Conservation (phyloP, 1,139 yeast species). For the Magnusiomyces suaveolens region DNA sequence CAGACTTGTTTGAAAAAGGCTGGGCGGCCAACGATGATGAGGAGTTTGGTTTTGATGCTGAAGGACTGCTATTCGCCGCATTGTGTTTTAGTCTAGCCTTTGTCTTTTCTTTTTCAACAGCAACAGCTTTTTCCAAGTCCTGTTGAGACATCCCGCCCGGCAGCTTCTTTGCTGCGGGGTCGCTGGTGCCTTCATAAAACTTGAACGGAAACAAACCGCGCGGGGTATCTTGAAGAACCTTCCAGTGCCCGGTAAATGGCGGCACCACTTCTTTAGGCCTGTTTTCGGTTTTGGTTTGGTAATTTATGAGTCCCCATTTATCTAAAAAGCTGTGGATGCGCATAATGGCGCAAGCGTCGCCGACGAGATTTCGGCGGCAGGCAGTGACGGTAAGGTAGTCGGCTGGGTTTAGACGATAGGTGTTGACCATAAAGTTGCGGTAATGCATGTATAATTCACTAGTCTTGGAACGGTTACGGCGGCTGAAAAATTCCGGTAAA, state of each 20-base stretch:
- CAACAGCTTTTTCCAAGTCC: slow-evolving; percentile 44
- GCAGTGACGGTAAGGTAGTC: slow-evolving; percentile 87
- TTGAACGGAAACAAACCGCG: slow-evolving; percentile 88
- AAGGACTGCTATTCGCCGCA: slow-evolving; percentile 14
- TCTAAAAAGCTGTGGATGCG: slow-evolving; percentile 78
- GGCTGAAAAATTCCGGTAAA: slow-evolving; percentile 75
- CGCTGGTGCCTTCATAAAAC: slow-evolving; percentile 31
- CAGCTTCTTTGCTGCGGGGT: slow-evolving; percentile 21
- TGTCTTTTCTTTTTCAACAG: slow-evolving; percentile 40
- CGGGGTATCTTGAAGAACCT: slow-evolving; percentile 79
- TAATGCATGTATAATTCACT: slow-evolving; percentile 59
- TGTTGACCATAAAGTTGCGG: slow-evolving; percentile 76
- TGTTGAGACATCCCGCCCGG: slow-evolving; percentile 44
- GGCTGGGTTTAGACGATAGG: slow-evolving; percentile 75
- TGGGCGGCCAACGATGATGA: background rate
- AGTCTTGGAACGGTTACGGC: slow-evolving; percentile 59
- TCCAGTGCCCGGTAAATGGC: slow-evolving; percentile 88
- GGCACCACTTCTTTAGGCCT: slow-evolving; percentile 77
- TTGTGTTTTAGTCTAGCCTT: slow-evolving; percentile 1
- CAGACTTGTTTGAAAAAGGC: background rate
- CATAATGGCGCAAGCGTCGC: slow-evolving; percentile 82
- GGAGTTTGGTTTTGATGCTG: slow-evolving; percentile 31
- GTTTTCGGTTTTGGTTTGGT: slow-evolving; percentile 67
- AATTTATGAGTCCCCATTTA: slow-evolving; percentile 92
- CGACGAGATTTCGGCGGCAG: slow-evolving; percentile 76